phyloP scores from a whole-genome alignment of 2,329 filamentous ascomycete genomes.

The Simplicillium sp. region DNA sequence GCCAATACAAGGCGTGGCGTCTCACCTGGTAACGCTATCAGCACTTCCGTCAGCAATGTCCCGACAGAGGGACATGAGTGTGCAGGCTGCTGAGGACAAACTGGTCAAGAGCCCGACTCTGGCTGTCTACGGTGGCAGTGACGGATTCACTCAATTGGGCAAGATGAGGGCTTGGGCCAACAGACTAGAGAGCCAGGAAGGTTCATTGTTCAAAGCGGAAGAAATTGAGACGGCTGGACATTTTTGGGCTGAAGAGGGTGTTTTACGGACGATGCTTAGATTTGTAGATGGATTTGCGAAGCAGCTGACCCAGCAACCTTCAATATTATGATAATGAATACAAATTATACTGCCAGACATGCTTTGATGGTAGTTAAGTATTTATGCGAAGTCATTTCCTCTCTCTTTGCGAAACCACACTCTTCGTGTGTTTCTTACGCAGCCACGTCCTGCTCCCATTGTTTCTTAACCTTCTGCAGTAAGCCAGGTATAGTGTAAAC shows the following conservation, averaged over 20 bases:
- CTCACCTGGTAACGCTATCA: constrained; percentile 53
- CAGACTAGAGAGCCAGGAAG: constrained; percentile 32
- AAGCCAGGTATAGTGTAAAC: constrained; percentile 11
- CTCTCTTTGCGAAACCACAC: no score
- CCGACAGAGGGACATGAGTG: constrained; percentile 10
- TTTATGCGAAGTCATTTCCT: no score
- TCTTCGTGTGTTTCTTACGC: no score
- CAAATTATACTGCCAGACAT: no score
- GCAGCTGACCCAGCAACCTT: no score
- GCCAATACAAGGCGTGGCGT: constrained; percentile 52
- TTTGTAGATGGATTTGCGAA: constrained; percentile 17
- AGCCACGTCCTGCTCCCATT: constrained; percentile 14
- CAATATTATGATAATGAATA: no score
- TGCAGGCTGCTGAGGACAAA: constrained; percentile 38
- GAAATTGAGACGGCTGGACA: constrained; percentile 48
- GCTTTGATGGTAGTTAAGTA: no score
- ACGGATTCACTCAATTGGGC: constrained; percentile 59
- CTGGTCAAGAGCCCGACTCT: constrained; percentile 52
- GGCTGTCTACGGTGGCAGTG: constrained; percentile 64
- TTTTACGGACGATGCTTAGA: constrained; percentile 23
- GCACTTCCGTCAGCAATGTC: constrained; percentile 26
- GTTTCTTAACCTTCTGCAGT: constrained; percentile 11
- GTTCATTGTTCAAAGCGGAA: constrained; percentile 34
- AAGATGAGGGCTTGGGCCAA: constrained; percentile 59
- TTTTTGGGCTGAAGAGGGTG: constrained; percentile 52